Percentiles rank a stretch among this genome's conserved stretches.
These are phyloP conservation scores for Barnettozyma sucrosica DNA, from an alignment of 805 yeast genomes.

Conservation along the genomic window DNA sequence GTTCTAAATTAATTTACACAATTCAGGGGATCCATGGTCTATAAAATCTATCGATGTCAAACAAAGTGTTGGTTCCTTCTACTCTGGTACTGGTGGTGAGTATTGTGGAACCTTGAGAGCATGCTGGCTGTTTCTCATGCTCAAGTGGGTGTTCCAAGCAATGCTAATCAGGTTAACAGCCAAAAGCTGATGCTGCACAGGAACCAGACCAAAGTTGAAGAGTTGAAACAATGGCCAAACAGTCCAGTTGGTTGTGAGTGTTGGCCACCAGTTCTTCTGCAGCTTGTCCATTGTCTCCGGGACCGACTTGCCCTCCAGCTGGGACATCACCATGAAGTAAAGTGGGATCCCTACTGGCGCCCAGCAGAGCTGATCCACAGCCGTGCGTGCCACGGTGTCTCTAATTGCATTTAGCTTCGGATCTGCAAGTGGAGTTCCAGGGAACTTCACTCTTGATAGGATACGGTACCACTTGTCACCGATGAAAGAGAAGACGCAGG, in stretches of 20 bases:
- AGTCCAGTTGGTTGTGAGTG: slow-evolving; percentile 69
- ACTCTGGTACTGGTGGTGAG: slow-evolving; percentile 37
- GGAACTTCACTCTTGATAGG: slow-evolving; percentile 39
- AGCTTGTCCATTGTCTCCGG: slow-evolving; percentile 39
- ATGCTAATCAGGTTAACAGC: slow-evolving; percentile 68
- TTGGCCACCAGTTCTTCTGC: slow-evolving; percentile 52
- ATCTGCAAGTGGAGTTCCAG: slow-evolving; percentile 19
- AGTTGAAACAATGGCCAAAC: slow-evolving; percentile 91
- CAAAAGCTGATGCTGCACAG: slow-evolving; percentile 61
- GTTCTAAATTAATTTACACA: no score
- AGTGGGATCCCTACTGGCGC: slow-evolving; percentile 76
- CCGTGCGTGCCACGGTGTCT: slow-evolving; percentile 46
- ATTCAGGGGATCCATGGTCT: no score
- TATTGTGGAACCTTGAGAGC: slow-evolving; percentile 24
- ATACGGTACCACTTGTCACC: slow-evolving; percentile 66
- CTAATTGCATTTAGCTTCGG: slow-evolving; percentile 18
- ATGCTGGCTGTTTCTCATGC: slow-evolving; percentile 42
- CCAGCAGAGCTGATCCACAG: slow-evolving; percentile 66
- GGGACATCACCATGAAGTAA: slow-evolving; percentile 62
- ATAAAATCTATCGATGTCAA: no score
- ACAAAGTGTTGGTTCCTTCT: no score
- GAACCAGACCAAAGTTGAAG: slow-evolving; percentile 69
- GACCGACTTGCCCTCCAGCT: slow-evolving; percentile 50
- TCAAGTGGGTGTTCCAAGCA: slow-evolving; percentile 79
- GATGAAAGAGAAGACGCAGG: slow-evolving; percentile 67